Evolutionary conservation across 108 stramenopile species (phyloP).

Genomic region (Ochromonas danica): DNA sequence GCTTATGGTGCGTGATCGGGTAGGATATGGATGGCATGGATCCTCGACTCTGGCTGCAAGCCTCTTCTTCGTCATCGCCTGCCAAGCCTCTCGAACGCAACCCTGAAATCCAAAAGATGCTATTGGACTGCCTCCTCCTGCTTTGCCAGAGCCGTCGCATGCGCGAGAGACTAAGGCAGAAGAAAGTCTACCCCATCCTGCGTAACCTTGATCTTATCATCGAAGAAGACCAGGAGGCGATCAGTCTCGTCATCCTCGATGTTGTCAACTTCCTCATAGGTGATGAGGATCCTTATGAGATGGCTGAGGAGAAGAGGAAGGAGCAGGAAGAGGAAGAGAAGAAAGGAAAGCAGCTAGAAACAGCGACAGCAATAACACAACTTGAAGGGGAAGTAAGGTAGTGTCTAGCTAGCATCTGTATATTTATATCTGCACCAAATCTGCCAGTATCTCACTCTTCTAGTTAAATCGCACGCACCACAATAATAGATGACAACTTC

Average conservation of each 20-base stretch:
- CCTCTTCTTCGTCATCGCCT: not conserved
- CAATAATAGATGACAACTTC: too few relatives aligned
- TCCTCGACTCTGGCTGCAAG: constrained; percentile 2
- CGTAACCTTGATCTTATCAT: not conserved
- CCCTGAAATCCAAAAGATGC: constrained; percentile 6
- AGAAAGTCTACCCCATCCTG: not conserved
- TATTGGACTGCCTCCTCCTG: constrained; percentile 7
- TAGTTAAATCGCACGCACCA: too few relatives aligned
- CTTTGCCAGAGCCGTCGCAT: constrained; percentile 8
- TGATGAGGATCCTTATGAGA: constrained; percentile 24
- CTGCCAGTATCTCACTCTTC: too few relatives aligned
- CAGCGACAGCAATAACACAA: too few relatives aligned
- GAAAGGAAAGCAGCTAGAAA: too few relatives aligned
- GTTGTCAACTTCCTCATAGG: constrained; percentile 17
- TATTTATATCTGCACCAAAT: too few relatives aligned
- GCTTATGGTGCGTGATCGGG: too few relatives aligned
- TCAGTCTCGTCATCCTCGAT: not conserved
- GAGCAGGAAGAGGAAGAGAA: too few relatives aligned
- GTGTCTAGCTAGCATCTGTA: too few relatives aligned
- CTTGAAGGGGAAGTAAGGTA: too few relatives aligned
- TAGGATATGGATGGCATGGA: constrained; percentile 5
- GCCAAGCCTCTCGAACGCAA: not conserved
- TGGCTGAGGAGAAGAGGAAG: too few relatives aligned
- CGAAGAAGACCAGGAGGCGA: not conserved
- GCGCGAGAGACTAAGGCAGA: not conserved